Percentiles rank a stretch among this genome's conserved stretches.
These are phyloP conservation scores for Endoconidiophora polonica DNA, from an alignment of 2,329 filamentous ascomycete species.

Conservation along the genomic window DNA sequence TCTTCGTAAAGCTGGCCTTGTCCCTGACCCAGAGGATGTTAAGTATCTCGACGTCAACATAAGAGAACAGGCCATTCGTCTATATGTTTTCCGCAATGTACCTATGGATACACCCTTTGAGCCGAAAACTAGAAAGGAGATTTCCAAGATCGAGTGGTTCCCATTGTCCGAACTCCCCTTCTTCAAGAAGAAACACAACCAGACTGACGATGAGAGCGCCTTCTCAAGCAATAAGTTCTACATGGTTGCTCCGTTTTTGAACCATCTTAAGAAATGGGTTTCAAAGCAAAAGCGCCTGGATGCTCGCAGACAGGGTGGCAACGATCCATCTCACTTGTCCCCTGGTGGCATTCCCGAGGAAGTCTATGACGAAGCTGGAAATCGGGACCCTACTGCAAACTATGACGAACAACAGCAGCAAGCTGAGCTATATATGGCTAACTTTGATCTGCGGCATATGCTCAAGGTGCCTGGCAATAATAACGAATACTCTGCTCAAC, in stretches of 20 bases:
- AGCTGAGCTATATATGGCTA: slow-evolving; percentile 34
- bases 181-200: slow-evolving; percentile 48
- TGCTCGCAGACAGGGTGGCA: slow-evolving; percentile 20
- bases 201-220: slow-evolving; percentile 20
- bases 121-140: slow-evolving; percentile 86
- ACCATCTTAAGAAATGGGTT: slow-evolving; percentile 78
- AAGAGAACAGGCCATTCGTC: slow-evolving; percentile 77
- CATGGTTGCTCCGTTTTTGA: slow-evolving; percentile 90
- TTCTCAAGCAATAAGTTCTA: slow-evolving; percentile 74
- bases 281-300: slow-evolving; percentile 49
- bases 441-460: slow-evolving; percentile 35
- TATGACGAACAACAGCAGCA: slow-evolving; percentile 15
- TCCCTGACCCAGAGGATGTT: slow-evolving; percentile 52
- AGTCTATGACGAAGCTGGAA: slow-evolving; percentile 23
- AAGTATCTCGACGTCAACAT: slow-evolving; percentile 82
- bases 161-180: slow-evolving; percentile 75
- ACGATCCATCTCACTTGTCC: slow-evolving; percentile 23
- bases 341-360: slow-evolving; percentile 29
- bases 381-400: slow-evolving; percentile 20
- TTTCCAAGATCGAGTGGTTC: slow-evolving; percentile 95
- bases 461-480: slow-evolving; percentile 26
- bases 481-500: slow-evolving; percentile 3
- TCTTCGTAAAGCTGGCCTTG: slow-evolving; percentile 55
- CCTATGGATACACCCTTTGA: slow-evolving; percentile 78
- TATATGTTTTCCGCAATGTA: slow-evolving; percentile 83